Conservation (phyloP, 257 asterid species). For the Gentiana straminea region DNA sequence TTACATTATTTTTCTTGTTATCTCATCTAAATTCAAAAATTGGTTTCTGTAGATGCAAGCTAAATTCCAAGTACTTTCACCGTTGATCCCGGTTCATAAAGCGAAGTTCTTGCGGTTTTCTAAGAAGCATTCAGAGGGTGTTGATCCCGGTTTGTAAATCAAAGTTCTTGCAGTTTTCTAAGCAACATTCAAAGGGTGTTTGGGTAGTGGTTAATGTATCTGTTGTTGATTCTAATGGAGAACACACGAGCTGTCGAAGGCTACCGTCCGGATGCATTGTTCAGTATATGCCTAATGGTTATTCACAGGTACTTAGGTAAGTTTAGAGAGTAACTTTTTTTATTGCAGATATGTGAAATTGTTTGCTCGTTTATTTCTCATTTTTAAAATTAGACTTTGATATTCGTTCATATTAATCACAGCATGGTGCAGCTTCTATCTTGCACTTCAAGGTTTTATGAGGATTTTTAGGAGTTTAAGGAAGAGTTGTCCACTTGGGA, state of each 20-base stretch:
- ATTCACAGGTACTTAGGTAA: conserved; percentile 43
- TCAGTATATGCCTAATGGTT: conserved; percentile 54
- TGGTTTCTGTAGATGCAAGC: conserved; percentile 50
- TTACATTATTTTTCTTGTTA: neutral
- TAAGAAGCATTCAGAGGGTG: too few relatives aligned
- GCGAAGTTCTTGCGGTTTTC: conserved; percentile 12
- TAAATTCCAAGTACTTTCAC: conserved; percentile 65
- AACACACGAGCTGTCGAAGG: conserved; percentile 39
- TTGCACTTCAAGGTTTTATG: too few relatives aligned
- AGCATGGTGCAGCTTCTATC: too few relatives aligned
- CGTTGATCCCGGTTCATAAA: conserved; percentile 48
- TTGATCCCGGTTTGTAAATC: conserved; percentile 18
- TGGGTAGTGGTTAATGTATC: conserved; percentile 90
- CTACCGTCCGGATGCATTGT: conserved; percentile 79
- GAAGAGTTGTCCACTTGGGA: too few relatives aligned
- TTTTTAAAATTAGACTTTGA: too few relatives aligned
- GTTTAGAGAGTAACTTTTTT: too few relatives aligned
- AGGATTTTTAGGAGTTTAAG: too few relatives aligned
- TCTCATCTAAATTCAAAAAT: neutral
- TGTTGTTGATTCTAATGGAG: conserved; percentile 31
- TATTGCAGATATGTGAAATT: too few relatives aligned
- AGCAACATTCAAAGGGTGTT: conserved; percentile 53
- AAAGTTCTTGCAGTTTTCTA: conserved; percentile 69
- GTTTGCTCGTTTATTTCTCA: too few relatives aligned
- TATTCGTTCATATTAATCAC: too few relatives aligned